Evolutionary conservation across 2,329 filamentous ascomycete species (phyloP).

Genomic region (Claviceps sp.): DNA sequence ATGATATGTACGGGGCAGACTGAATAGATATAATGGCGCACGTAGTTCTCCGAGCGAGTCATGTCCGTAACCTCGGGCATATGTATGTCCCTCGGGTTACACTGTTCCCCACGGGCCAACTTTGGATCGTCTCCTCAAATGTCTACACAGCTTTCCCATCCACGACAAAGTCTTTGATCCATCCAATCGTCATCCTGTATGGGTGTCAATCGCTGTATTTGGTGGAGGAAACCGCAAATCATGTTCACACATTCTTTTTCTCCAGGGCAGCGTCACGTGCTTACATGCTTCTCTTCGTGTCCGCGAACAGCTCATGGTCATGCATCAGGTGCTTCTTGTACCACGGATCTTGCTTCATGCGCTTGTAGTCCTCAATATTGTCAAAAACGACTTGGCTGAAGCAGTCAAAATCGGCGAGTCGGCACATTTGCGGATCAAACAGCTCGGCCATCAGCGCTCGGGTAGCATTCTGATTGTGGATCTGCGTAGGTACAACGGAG

Average conservation of each 20-base stretch:
- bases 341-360: slow-evolving; percentile 34
- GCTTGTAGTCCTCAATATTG: slow-evolving; percentile 29
- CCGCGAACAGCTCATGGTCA: slow-evolving; percentile 37
- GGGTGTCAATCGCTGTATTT: neutral
- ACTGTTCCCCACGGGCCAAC: neutral
- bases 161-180: slow-evolving; percentile 27
- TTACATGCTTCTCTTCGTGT: slow-evolving; percentile 28
- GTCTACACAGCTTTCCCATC: slow-evolving; percentile 20
- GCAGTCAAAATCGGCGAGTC: slow-evolving; percentile 34
- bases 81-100: no score
- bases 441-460: slow-evolving; percentile 24
- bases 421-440: slow-evolving; percentile 30
- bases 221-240: neutral
- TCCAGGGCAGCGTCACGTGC: neutral
- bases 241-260: no score
- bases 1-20: no score
- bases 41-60: no score
- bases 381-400: slow-evolving; percentile 35
- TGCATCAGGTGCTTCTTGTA: slow-evolving; percentile 29
- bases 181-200: slow-evolving; percentile 31
- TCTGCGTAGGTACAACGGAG: slow-evolving; percentile 14
- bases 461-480: slow-evolving; percentile 23
- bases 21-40: neutral
- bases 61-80: no score
- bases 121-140: neutral